A percentile compares a stretch with the other conserved stretches of the same genome.
These are phyloP conservation scores for Pelargonium cotyledonis DNA, from an alignment of 441 rosid genomes.

Conservation along the genomic window DNA sequence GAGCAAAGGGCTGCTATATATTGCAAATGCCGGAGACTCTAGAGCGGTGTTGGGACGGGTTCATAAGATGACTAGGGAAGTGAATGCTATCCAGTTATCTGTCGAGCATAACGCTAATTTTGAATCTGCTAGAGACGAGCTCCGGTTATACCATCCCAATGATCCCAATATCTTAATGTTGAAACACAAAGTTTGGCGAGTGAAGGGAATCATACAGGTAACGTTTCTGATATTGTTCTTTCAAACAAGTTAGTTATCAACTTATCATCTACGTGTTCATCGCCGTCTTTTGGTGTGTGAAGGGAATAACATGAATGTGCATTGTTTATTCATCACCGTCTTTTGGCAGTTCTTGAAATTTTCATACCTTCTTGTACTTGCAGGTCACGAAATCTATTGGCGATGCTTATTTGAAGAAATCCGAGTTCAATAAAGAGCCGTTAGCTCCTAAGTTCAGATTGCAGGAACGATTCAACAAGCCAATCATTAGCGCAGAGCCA, in stretches of 20 bases:
- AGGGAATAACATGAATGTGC: neutral
- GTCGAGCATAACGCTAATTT: conserved; percentile 75
- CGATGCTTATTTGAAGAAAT: conserved; percentile 78
- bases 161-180: conserved; percentile 71
- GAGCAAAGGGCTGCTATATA: conserved; percentile 66
- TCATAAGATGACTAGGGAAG: conserved; percentile 71
- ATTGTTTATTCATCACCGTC: neutral
- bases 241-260: too few species aligned
- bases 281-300: too few species aligned
- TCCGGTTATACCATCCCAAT: conserved; percentile 71
- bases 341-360: neutral
- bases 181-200: conserved; percentile 91
- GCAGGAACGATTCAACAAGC: conserved; percentile 60
- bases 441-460: conserved; percentile 60
- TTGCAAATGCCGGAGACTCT: conserved; percentile 89
- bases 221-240: neutral
- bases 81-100: conserved; percentile 71
- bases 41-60: conserved; percentile 85
- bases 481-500: conserved; percentile 80
- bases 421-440: conserved; percentile 96
- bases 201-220: conserved; percentile 96
- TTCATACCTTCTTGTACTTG: neutral
- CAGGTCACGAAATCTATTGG: conserved; percentile 92
- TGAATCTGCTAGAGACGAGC: conserved; percentile 80
- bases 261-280: too few species aligned